A percentile compares a stretch with the other conserved stretches of the same genome.
These are phyloP conservation scores for Oidiodendron maius DNA, from an alignment of 495 filamentous ascomycete genomes.

Conservation along the genomic window DNA sequence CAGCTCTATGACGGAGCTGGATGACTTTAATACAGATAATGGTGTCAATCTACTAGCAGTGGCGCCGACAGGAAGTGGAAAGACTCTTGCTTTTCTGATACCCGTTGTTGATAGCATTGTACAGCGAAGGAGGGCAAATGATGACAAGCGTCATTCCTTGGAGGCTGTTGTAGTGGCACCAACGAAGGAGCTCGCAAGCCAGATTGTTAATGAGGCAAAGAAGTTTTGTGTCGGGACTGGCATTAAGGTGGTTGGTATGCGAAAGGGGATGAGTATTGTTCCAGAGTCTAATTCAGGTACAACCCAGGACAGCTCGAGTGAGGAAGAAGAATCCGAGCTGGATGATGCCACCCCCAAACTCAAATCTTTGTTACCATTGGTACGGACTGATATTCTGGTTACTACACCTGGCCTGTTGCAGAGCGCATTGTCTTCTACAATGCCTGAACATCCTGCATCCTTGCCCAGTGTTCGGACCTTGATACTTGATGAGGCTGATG, in stretches of 20 bases:
- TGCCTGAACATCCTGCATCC: conserved; percentile 33
- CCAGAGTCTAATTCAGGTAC: conserved; percentile 26
- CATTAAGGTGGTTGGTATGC: conserved; percentile 75
- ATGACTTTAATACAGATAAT: conserved; percentile 20
- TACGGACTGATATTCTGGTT: conserved; percentile 78
- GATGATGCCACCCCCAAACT: conserved; percentile 24
- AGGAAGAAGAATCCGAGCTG: conserved; percentile 35
- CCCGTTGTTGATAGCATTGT: conserved; percentile 74
- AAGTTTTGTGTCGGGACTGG: conserved; percentile 76
- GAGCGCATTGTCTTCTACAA: conserved; percentile 58
- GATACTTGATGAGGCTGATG: conserved; percentile 90
- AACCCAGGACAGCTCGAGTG: conserved; percentile 27
- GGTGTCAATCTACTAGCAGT: conserved; percentile 71
- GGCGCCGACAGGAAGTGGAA: conserved; percentile 95
- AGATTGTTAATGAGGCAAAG: conserved; percentile 88
- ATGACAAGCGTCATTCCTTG: conserved; percentile 42
- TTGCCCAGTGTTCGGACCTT: conserved; percentile 64
- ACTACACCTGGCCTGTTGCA: conserved; percentile 78
- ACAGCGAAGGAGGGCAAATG: conserved; percentile 31
- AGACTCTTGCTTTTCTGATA: conserved; percentile 88
- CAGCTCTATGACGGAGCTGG: conserved; percentile 22
- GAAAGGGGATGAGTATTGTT: conserved; percentile 71
- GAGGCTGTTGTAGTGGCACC: conserved; percentile 77
- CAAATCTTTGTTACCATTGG: conserved; percentile 35
- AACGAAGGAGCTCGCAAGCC: conserved; percentile 83